These are phyloP conservation scores for Auxenochlorella pyrenoidosa DNA, from an alignment of 139 green algal species.

Conservation along the genomic window DNA sequence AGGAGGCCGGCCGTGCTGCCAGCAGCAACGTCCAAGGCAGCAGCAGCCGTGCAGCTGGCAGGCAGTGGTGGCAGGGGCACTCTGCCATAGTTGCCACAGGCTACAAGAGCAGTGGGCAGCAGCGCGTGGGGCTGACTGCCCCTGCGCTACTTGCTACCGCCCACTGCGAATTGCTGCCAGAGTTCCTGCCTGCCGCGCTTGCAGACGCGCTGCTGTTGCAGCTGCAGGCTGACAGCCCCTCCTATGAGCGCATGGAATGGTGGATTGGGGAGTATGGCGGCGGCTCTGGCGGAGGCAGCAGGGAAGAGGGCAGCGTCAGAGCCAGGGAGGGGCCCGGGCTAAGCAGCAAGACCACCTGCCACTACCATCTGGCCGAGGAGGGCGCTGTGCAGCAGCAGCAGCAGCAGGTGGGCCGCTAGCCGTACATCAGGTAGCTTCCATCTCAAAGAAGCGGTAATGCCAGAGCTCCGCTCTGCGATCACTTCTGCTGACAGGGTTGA, in stretches of 20 bases:
- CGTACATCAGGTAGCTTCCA: too few relatives aligned
- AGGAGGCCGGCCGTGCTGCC: neutral
- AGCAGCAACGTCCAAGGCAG: neutral
- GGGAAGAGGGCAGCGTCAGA: neutral
- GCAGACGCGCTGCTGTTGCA: neutral
- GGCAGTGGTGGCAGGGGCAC: neutral
- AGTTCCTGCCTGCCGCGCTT: constrained; percentile 17
- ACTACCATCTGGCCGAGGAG: constrained; percentile 17
- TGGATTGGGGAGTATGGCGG: neutral
- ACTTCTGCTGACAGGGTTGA: too few relatives aligned
- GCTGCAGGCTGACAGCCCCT: neutral
- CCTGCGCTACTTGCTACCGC: neutral
- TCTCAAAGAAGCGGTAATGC: too few relatives aligned
- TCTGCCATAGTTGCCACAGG: neutral
- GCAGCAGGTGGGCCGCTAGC: neutral
- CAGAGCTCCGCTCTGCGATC: too few relatives aligned
- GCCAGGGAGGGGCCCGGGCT: neutral
- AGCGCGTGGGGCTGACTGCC: neutral
- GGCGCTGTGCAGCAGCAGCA: neutral
- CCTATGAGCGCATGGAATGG: neutral
- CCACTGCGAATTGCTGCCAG: constrained; percentile 8
- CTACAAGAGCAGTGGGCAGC: neutral
- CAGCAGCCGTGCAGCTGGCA: neutral
- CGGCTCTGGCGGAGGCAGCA: neutral
- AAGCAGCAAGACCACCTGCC: constrained; percentile 17